Evolutionary conservation across 2,329 filamentous ascomycete genomes (phyloP).

Genomic region (Phaeosphaeria sp.): DNA sequence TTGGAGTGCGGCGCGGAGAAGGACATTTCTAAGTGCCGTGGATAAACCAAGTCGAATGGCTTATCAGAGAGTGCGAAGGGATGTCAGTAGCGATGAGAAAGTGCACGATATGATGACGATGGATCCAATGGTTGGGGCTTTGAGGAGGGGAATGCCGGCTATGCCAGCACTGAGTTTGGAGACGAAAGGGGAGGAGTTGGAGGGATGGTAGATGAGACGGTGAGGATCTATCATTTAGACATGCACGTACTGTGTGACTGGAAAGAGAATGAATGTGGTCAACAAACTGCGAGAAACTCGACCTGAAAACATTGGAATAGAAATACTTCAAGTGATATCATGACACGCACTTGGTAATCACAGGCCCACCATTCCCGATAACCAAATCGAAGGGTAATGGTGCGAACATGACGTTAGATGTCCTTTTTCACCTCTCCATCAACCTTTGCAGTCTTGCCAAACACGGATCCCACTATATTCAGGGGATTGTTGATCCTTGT

Average conservation of each 20-base stretch:
- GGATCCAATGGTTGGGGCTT: conserved; percentile 36
- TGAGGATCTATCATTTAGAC: not conserved
- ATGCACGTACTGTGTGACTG: not conserved
- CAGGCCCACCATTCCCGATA: too few species aligned
- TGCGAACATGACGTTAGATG: not conserved
- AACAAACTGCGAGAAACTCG: too few species aligned
- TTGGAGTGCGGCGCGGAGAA: conserved; percentile 43
- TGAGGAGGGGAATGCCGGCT: conserved; percentile 40
- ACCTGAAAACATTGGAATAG: not conserved
- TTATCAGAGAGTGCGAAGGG: conserved; percentile 32
- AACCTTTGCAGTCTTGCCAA: conserved; percentile 24
- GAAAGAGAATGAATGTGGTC: not conserved
- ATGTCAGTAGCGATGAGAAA: conserved; percentile 35
- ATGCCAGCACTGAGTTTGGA: conserved; percentile 38
- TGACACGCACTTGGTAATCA: too few species aligned
- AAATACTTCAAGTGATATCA: not conserved
- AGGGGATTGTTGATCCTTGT: conserved; percentile 27
- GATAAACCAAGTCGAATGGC: conserved; percentile 41
- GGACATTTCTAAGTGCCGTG: conserved; percentile 45
- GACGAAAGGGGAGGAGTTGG: conserved; percentile 30
- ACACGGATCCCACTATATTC: conserved; percentile 19
- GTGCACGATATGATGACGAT: conserved; percentile 25
- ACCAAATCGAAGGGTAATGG: not conserved
- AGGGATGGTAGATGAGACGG: conserved; percentile 29
- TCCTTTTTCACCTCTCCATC: conserved; percentile 1